Base-by-base conservation (phyloP, 176 grass and related monocot genomes). In the Rhipidocladum racemiflorum region DNA sequence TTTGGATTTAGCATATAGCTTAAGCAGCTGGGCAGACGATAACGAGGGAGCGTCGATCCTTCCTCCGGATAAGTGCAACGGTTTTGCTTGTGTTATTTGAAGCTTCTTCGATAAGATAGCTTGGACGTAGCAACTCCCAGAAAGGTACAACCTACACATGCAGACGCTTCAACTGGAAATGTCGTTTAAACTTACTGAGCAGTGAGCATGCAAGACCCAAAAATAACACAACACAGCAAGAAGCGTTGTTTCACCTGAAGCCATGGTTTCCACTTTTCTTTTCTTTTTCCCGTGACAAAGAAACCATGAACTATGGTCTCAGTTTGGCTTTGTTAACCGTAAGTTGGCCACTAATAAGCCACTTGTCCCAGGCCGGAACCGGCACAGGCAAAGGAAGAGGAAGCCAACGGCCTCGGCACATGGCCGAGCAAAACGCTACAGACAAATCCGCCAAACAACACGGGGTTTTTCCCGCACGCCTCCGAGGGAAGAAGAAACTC, bases 401-500 rank as follows among this genome's bases (percentile, higher is more conserved):
- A 25, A 42, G 70, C 9, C 72, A 59, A 25, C 72, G 51, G 72
- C 34, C 72, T 74, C 71, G 69, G 45, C 69, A 53, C 48, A 55
- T 13, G 30, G 20, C 53, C 49, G 49, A 51, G 45, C 0, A n/a
- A 48, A 15, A 14, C 45, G 14, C 45, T 17, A 48, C 0, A 48
- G 20, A 7, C 6, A n/a, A 55, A 55, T 55, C 53, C 6, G 53
- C 21, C 54, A 10, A 56, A 56, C 21, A 2, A 21, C 54, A 11
- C 21, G 54, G 51, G 18, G 51, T 21, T 54, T n/a, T 53, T 54
- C 49, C 49, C 49, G 49, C 46, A 0, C 49, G 45, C 45, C 3
- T 11, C 40, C 40, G 40, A 2, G 40, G 40, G 40, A 43, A 2
- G 40, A 43, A 43, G 40, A 43, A 43, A 11, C 9, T 43, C 40